Evolutionary conservation across 257 asterid genomes (phyloP), one percentile per base, ranked within the genome.

Genomic region (Handroanthus guayacan): DNA sequence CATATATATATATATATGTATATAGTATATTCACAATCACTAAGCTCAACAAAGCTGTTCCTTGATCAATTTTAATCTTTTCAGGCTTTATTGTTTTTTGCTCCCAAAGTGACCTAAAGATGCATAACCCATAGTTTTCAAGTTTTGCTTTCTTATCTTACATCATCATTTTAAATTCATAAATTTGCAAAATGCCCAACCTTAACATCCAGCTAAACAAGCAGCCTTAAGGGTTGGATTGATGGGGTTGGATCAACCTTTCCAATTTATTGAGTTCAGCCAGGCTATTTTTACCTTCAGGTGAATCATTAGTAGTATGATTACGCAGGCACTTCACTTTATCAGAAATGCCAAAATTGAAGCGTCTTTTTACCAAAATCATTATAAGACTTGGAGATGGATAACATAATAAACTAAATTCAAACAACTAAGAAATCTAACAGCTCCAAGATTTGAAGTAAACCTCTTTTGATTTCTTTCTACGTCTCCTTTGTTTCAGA

Each of bases 401-500:
- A 51, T 57, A 68, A 44, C 66, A 62, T 57, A 36, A 80, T 34
- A 36, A 74, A 38, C 17, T 55, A 43, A 71, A 58, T 34, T 41
- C 69, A 69, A 62, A 64, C 34, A 60, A 76, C 16, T 43, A 48
- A 72, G 55, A 57, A 62, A 66, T 43, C 38, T 51, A 74, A 79
- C 62, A 67, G 72, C 20, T 61, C 45, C 71, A 74, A 62, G 75
- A 57, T 12, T 50, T 38, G 67, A 79, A 55, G 47, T 43, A 71
- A 77, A 95, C 99, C 96, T 86, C 83, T 73, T 80, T 87, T 75
- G 34, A 60, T 73, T 70, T 86, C 85, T 86, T 94, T 75, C 82
- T 80, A 63, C 62, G 90, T 72, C 96, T 89, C 85, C 90, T 89
- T 74, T 80, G 88, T 84, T 95, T 91, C 82, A 95, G 84, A 67